These are phyloP conservation scores for Fusarium euwallaceae DNA, from an alignment of 2,329 filamentous ascomycete species.

Conservation along the genomic window DNA sequence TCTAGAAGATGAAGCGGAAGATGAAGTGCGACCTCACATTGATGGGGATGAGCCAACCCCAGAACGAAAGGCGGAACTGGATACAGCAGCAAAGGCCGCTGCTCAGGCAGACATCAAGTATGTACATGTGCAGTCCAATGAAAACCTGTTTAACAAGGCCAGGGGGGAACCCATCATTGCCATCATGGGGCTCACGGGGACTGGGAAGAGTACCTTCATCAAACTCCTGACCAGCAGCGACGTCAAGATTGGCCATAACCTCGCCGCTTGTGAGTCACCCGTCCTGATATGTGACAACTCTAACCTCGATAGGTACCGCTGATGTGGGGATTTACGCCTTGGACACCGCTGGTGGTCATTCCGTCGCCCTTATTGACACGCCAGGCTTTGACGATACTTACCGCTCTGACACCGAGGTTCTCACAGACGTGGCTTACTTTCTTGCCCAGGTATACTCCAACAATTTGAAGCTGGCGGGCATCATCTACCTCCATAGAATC, in stretches of 20 bases:
- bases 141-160: fast-evolving
- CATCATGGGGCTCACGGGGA: background rate
- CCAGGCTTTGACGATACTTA: background rate
- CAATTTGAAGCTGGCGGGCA: background rate
- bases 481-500: background rate
- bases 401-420: background rate
- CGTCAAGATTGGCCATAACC: background rate
- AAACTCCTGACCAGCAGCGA: background rate
- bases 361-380: background rate
- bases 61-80: background rate
- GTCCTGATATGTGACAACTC: background rate
- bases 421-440: background rate
- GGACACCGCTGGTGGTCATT: background rate
- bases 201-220: background rate
- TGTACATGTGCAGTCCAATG: background rate
- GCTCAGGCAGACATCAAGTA: background rate
- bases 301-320: background rate
- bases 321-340: background rate
- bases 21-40: background rate
- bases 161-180: background rate
- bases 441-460: background rate
- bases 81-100: background rate
- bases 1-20: background rate
- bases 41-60: background rate
- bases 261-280: background rate